Conservation (phyloP, 2,329 filamentous ascomycete genomes). For the Ambrosiella beaveri region DNA sequence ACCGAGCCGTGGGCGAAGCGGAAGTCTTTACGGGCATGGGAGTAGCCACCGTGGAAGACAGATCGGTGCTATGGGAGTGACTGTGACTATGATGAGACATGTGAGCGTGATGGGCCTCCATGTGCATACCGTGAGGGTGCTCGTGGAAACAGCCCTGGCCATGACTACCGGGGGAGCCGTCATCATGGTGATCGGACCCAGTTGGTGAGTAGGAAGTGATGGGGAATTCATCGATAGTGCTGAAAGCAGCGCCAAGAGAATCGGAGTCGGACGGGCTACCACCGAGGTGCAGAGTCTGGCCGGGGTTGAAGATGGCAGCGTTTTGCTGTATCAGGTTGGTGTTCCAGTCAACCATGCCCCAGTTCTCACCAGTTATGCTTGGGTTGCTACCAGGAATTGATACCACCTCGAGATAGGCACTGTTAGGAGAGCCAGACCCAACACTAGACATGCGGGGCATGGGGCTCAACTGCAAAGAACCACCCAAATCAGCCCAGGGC, state of each 20-base stretch:
- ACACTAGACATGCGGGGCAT: conserved; percentile 25
- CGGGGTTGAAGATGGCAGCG: conserved; percentile 73
- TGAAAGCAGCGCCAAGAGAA: conserved; percentile 50
- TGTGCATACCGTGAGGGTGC: conserved; percentile 31
- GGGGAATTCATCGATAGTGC: conserved; percentile 60
- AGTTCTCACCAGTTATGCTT: conserved; percentile 49
- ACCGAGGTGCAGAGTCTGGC: conserved; percentile 69
- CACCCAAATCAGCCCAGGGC: conserved; percentile 66
- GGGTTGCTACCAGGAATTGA: conserved; percentile 59
- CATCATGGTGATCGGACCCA: conserved; percentile 42
- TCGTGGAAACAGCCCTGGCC: conserved; percentile 47
- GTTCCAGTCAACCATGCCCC: conserved; percentile 58
- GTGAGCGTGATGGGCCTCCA: conserved; percentile 28
- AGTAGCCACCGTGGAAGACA: conserved; percentile 42
- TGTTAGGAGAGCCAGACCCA: conserved; percentile 29
- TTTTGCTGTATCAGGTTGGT: conserved; percentile 23
- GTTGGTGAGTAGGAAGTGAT: conserved; percentile 56
- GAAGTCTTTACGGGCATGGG: conserved; percentile 51
- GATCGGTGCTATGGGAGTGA: conserved; percentile 27
- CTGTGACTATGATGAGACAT: conserved; percentile 36
- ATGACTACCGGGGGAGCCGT: conserved; percentile 21
- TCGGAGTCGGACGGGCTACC: conserved; percentile 44
- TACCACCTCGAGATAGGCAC: conserved; percentile 61
- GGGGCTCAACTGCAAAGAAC: conserved; percentile 35
- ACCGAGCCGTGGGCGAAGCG: conserved; percentile 24